Base-by-base conservation (phyloP, 768 basidiomycete genomes). In the Trametes cinnabarina region DNA sequence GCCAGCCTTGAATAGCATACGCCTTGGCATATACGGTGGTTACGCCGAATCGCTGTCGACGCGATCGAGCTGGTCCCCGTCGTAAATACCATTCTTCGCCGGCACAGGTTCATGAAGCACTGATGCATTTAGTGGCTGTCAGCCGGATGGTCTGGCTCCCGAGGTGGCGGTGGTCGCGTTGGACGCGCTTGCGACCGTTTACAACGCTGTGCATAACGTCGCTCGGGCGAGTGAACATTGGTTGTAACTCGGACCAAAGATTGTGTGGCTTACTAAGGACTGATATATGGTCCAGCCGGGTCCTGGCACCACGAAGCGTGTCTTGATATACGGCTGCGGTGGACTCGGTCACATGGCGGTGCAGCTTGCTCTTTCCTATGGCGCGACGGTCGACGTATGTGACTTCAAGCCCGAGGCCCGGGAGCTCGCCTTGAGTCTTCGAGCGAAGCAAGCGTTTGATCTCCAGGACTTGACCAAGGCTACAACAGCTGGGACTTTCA, bases 321-420 rank as follows among this genome's bases (percentile, higher is more conserved):
- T 80, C 76, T 30, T 77, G 72, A 39, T 76, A 73, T 44, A 76
- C 70, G 54, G 63, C 62, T 22, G 69, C 63, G 54, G 71, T 51
- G 49, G 69, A 47, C 55, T 70, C 64, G 48, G 73, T 65, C 57
- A 76, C 75, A 22, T 68, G 51, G 11, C 60, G 3, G 35, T 64
- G 4, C 63, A 64, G 52, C 32, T 64, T 15, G 60, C 60, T 3
- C 55, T 58, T 40, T 41, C 34, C 28, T 60, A 48, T 37, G 52
- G 52, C 6, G 63, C 55, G 23, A 57, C 47, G 1, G 60, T 61
- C n/a, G 53, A 43, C 37, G 60, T 55, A 20, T 51, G 48, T 41
- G 60, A 61, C 41, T 43, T 42, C 55, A 56, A 57, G 51, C 55
- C 55, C 12, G 55, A 26, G 5, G 55, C 55, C 3, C 60, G 60